Evolutionary conservation across 352 stramenopile genomes (phyloP).

Genomic region (Sclerospora graminicola): DNA sequence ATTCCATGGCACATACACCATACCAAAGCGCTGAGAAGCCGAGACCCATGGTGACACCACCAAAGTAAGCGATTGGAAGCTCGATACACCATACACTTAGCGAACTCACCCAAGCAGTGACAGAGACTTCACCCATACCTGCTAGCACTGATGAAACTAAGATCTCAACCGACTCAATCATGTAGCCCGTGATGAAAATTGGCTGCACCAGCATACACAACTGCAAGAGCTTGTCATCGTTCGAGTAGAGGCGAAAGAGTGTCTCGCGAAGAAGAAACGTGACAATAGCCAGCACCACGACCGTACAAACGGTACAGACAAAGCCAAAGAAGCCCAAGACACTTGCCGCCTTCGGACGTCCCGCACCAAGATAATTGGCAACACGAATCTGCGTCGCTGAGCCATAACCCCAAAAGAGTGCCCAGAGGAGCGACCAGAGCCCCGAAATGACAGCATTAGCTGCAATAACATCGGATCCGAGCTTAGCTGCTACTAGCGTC

Average conservation of each 20-base stretch:
- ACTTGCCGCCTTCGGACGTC: slow-evolving; percentile 44
- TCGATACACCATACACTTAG: slow-evolving; percentile 50
- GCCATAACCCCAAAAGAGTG: slow-evolving; percentile 72
- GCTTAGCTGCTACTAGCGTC: slow-evolving; percentile 55
- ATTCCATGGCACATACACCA: slow-evolving; percentile 33
- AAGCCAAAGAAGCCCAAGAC: slow-evolving; percentile 54
- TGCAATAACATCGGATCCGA: slow-evolving; percentile 67
- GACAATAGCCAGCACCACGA: slow-evolving; percentile 37
- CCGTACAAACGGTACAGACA: slow-evolving; percentile 36
- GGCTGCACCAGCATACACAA: slow-evolving; percentile 44
- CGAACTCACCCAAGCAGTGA: slow-evolving; percentile 43
- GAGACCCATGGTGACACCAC: slow-evolving; percentile 28
- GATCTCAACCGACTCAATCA: slow-evolving; percentile 54
- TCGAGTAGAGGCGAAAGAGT: slow-evolving; percentile 53
- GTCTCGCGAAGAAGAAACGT: slow-evolving; percentile 31
- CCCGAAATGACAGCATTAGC: slow-evolving; percentile 65
- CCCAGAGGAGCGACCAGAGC: slow-evolving; percentile 57
- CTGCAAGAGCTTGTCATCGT: slow-evolving; percentile 35
- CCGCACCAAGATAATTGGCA: slow-evolving; percentile 64
- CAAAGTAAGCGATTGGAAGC: slow-evolving; percentile 45
- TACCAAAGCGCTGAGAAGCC: slow-evolving; percentile 49
- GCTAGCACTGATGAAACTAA: slow-evolving; percentile 32
- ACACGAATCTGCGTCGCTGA: slow-evolving; percentile 70
- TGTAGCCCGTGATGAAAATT: slow-evolving; percentile 45
- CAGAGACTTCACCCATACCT: slow-evolving; percentile 40